Conservation (phyloP, 2,329 filamentous ascomycete genomes). For the Fusarium dlaminii region DNA sequence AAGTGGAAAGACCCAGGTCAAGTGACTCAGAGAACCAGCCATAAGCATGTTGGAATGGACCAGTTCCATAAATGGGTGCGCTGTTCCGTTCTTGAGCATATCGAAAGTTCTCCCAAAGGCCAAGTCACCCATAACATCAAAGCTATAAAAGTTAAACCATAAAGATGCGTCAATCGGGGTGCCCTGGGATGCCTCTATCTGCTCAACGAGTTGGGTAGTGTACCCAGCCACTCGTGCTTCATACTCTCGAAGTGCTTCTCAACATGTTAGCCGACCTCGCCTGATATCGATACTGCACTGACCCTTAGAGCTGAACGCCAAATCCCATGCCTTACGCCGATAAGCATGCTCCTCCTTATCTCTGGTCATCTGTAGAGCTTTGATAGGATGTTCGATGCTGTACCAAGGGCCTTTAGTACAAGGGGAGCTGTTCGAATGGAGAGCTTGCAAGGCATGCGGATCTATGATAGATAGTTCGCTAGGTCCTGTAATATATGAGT, state of each 20-base stretch:
- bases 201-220: neutral
- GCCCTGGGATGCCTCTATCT: neutral
- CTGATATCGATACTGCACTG: accelerated
- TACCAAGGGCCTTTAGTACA: neutral
- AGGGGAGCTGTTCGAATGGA: neutral
- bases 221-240: neutral
- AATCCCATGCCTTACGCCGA: neutral
- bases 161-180: neutral
- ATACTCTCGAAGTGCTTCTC: neutral
- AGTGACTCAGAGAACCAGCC: neutral
- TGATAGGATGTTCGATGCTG: neutral
- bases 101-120: neutral
- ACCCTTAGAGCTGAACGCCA: neutral
- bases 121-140: neutral
- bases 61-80: neutral
- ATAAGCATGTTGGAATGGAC: neutral
- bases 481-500: neutral
- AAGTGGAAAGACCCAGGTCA: neutral
- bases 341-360: neutral
- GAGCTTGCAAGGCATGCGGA: neutral
- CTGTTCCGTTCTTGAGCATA: neutral
- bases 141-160: neutral
- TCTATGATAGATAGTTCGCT: neutral
- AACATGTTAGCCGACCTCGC: neutral
- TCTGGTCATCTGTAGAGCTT: neutral